Percentiles rank a stretch among this genome's conserved stretches.
These are phyloP conservation scores for Termitomyces sp. DNA, from an alignment of 768 basidiomycete species.

Conservation along the genomic window DNA sequence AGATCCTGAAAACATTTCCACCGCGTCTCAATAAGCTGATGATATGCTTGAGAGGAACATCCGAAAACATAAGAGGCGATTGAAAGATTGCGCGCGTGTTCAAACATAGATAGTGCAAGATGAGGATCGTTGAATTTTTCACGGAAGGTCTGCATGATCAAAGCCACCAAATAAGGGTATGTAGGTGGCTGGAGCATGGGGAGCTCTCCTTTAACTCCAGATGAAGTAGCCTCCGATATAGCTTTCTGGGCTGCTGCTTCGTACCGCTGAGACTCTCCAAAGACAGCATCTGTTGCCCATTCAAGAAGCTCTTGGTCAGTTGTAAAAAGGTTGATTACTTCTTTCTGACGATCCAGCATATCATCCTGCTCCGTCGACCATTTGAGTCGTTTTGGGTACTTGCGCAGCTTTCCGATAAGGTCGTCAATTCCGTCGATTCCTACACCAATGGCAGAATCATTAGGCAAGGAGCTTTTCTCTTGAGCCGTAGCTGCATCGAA, in stretches of 20 bases:
- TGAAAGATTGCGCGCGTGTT: constrained; percentile 68
- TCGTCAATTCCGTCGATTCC: constrained; percentile 33
- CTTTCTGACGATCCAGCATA: constrained; percentile 62
- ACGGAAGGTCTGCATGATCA: constrained; percentile 73
- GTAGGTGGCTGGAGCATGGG: constrained; percentile 50
- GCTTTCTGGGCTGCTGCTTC: constrained; percentile 40
- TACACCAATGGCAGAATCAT: constrained; percentile 13
- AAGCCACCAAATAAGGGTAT: constrained; percentile 72
- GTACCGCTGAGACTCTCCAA: constrained; percentile 48
- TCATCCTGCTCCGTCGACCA: constrained; percentile 49
- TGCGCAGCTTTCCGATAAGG: constrained; percentile 49
- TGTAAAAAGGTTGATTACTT: constrained; percentile 63
- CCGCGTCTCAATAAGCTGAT: constrained; percentile 80
- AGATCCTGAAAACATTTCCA: constrained; percentile 86
- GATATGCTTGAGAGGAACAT: constrained; percentile 83
- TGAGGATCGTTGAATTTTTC: constrained; percentile 76
- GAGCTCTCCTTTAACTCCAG: constrained; percentile 18
- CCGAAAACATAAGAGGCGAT: constrained; percentile 83
- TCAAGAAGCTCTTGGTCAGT: constrained; percentile 66
- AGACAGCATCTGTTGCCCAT: constrained; percentile 69
- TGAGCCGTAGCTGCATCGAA: constrained; percentile 47
- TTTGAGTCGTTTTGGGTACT: constrained; percentile 40
- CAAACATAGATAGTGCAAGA: constrained; percentile 77
- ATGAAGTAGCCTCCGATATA: constrained; percentile 21
- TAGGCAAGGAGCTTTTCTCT: constrained; percentile 13